Evolutionary conservation across 306 rosid species (phyloP).

Genomic region (Astragalus glycyphyllos): DNA sequence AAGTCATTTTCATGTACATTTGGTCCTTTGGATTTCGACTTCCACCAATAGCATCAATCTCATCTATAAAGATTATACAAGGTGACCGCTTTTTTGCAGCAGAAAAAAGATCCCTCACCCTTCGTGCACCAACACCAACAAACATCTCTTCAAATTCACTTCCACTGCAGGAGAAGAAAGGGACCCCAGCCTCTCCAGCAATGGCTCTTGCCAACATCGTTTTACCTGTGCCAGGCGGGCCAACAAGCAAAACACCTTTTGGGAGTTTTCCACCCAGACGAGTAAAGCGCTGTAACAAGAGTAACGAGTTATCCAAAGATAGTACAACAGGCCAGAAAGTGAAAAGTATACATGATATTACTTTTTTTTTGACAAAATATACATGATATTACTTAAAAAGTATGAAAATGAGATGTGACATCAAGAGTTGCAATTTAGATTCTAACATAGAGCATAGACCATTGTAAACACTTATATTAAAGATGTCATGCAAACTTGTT

Average conservation of each 20-base stretch:
- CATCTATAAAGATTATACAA: constrained; percentile 91
- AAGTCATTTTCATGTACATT: constrained; percentile 83
- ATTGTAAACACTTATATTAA: neutral
- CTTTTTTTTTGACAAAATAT: too few species aligned
- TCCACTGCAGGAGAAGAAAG: constrained; percentile 93
- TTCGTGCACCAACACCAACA: constrained; percentile 98
- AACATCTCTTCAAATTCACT: constrained; percentile 97
- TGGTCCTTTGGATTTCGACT: constrained; percentile 79
- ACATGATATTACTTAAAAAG: neutral
- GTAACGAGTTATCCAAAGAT: constrained; percentile 37
- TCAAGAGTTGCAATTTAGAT: neutral
- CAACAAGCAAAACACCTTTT: constrained; percentile 95
- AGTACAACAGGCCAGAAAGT: constrained; percentile 2
- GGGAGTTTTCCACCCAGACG: constrained; percentile 97
- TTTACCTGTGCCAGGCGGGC: constrained; percentile 97
- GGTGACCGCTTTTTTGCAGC: constrained; percentile 95
- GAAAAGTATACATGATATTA: neutral
- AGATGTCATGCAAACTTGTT: neutral
- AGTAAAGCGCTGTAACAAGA: constrained; percentile 82
- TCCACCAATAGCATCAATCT: constrained; percentile 96
- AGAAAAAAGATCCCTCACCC: constrained; percentile 87
- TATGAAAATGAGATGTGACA: neutral
- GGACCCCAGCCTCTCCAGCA: constrained; percentile 98
- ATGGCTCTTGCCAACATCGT: constrained; percentile 97
- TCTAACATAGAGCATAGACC: neutral